Evolutionary conservation across 768 basidiomycete genomes (phyloP).

Genomic region (Hypholoma fasciculare): DNA sequence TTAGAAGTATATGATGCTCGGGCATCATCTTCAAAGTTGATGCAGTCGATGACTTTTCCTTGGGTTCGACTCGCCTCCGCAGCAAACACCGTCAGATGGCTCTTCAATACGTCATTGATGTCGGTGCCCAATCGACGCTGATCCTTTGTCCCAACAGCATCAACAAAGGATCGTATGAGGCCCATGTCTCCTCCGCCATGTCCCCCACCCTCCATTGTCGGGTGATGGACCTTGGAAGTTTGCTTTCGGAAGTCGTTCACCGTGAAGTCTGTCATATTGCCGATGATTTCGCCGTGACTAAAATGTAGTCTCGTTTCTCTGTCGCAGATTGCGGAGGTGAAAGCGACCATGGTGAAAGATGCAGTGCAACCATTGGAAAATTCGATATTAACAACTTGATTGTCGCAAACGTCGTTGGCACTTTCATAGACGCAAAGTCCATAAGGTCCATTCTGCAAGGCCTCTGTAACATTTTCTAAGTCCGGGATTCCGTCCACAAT

Average conservation of each 20-base stretch:
- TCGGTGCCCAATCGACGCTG: conserved; percentile 69
- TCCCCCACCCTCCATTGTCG: conserved; percentile 60
- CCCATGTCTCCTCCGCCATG: conserved; percentile 87
- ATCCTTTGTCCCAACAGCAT: conserved; percentile 65
- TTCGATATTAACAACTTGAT: conserved; percentile 89
- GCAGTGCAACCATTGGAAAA: conserved; percentile 81
- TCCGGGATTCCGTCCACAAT: conserved; percentile 84
- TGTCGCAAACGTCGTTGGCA: conserved; percentile 85
- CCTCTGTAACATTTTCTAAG: conserved; percentile 80
- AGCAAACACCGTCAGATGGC: conserved; percentile 86
- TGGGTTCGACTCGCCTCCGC: conserved; percentile 76
- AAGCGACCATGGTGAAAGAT: conserved; percentile 90
- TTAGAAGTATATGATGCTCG: conserved; percentile 10
- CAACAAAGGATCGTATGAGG: conserved; percentile 71
- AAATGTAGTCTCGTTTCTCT: conserved; percentile 88
- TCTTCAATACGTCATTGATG: conserved; percentile 68
- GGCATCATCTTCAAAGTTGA: conserved; percentile 54
- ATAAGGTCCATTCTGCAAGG: conserved; percentile 70
- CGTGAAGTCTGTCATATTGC: conserved; percentile 76
- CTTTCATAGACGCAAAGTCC: conserved; percentile 86
- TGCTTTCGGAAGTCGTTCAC: conserved; percentile 74
- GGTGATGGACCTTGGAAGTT: conserved; percentile 42
- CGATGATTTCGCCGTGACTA: conserved; percentile 85
- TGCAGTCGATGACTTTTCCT: conserved; percentile 69
- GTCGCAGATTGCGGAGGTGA: conserved; percentile 74